phyloP scores from a whole-genome alignment of 164 flowering plant species.

The Cinnamomum micranthum region DNA sequence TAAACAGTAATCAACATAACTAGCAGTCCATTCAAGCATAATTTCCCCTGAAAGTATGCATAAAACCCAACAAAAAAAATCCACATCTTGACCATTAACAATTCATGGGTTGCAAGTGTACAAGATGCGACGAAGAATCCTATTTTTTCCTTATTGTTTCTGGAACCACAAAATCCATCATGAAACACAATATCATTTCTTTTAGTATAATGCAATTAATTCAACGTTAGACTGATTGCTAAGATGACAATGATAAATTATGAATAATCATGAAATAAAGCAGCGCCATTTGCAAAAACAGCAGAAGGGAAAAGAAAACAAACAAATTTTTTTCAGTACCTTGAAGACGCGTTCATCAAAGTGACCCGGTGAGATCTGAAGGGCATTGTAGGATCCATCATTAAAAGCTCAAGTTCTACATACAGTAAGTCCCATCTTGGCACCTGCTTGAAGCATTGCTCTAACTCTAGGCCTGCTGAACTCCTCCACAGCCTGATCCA shows the following conservation, averaged over 20 bases:
- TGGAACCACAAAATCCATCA: neutral
- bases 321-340: constrained; percentile 34
- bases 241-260: neutral
- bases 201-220: neutral
- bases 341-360: constrained; percentile 55
- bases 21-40: neutral
- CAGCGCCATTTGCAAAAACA: neutral
- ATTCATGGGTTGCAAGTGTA: neutral
- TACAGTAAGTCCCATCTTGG: constrained; percentile 64
- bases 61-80: neutral
- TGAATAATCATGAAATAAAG: neutral
- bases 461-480: constrained; percentile 35
- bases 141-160: neutral
- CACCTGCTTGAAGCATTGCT: constrained; percentile 44
- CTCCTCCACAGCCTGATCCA: constrained; percentile 29
- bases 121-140: neutral
- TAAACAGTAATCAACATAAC: no score
- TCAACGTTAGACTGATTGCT: neutral
- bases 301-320: neutral
- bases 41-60: neutral
- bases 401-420: constrained; percentile 74
- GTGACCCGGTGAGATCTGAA: constrained; percentile 54
- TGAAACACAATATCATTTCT: neutral
- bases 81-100: neutral
- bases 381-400: constrained; percentile 59